Base-by-base conservation (phyloP, 352 stramenopile genomes). In the Aphanomyces euteiches region DNA sequence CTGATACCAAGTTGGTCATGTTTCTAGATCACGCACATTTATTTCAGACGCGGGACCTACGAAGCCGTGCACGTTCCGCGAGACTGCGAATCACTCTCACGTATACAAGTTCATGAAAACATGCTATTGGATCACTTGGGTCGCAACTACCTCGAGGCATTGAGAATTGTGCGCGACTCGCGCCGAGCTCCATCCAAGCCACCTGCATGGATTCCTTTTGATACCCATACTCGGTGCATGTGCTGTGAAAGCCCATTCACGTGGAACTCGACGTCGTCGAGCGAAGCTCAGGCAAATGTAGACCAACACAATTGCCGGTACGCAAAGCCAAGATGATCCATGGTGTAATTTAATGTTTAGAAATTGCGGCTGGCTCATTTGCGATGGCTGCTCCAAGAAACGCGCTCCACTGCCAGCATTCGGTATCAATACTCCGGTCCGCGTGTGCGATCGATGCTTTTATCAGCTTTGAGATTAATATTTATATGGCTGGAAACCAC, bases 241-340 rank as follows among this genome's bases (percentile, higher is more conserved):
- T 93, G 85, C 76, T 96, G 88, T 71, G 87, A 94, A 71, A 86
- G 80, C 21, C 85, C 86, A 19, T 96, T 96, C 70, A 96, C 88
- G 54, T 96, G 88, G 88, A 93, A 93, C 71, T 93, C 85, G 72
- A 96, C 87, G 61, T 94, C 86, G n/a, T 88, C 78, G 21, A 95
- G 87, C 59, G 86, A 96, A 59, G 88, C 90, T 3, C 90, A 97
- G 73, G 82, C 91, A 61, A 93, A 93, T 57, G 83, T 84, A 39
- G 90, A 97, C 74, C 89, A 96, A 75, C 88, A 97, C 78, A 96
- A 96, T 67, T 97, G 90, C 74, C 78, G 87, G 63, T 67, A 58
- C 50, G 36, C 28, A 28, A 28, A 28, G 28, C 28, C 1, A 28
- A 28, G 28, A 28, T 28, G 28, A 28, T 28, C 28, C 0, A 28